phyloP scores from a whole-genome alignment of 257 asterid genomes.

The Rehmannia glutinosa region DNA sequence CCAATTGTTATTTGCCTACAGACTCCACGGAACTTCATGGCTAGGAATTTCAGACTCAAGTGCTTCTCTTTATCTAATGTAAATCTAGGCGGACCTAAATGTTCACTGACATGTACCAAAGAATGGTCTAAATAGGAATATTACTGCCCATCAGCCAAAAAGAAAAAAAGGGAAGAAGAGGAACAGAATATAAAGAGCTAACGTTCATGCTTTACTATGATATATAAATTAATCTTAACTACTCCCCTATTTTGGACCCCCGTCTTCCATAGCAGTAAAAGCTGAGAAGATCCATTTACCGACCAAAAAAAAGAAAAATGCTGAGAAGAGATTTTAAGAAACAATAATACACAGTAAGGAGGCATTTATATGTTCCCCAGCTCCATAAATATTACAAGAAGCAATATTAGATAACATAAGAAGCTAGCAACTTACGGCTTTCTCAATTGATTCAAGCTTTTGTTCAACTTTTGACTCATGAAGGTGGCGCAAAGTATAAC shows the following conservation, averaged over 20 bases:
- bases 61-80: neutral
- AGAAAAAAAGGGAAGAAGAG: neutral
- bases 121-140: neutral
- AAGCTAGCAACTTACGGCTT: constrained; percentile 52
- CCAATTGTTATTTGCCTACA: neutral
- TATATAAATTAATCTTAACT: neutral
- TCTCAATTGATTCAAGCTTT: constrained; percentile 81
- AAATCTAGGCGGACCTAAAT: neutral
- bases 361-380: neutral
- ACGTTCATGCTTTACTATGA: neutral
- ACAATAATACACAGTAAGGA: neutral
- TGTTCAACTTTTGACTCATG: constrained; percentile 74
- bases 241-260: neutral
- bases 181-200: neutral
- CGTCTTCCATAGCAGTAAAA: neutral
- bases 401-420: neutral
- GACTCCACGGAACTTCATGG: constrained; percentile 1
- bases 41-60: neutral
- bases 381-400: neutral
- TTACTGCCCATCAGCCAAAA: neutral
- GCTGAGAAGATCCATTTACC: neutral
- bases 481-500: constrained; percentile 67
- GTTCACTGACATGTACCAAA: neutral
- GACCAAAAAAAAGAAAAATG: too few species aligned
- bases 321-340: neutral